Evolutionary conservation across 306 rosid genomes (phyloP), one percentile per base, ranked within the genome.

Genomic region (Arachis stenosperma): DNA sequence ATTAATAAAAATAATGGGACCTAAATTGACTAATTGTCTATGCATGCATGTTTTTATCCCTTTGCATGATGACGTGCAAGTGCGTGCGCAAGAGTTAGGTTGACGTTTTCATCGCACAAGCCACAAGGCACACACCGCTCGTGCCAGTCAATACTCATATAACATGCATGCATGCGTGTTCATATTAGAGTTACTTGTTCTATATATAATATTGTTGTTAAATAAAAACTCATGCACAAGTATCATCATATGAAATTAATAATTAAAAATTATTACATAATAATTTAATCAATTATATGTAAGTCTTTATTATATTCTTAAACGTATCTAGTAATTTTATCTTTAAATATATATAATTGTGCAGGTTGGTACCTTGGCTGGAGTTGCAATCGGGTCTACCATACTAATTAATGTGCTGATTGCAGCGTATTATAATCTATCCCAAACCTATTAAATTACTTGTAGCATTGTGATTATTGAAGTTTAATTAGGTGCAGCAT

Each of bases 361-460:
- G 46, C 83, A 94, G 98, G 77, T 94, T 40, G 98, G 98, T 27
- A 96, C 91, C 80, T 83, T 94, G 75, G 97, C 96, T 4, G 98
- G 98, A 9, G 76, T 90, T 47, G 97, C 97, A 3, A 75, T 93
- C 15, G 98, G 98, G 8, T 67, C 90, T 14, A 89, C 97, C 0
- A 79, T 93, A 58, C 88, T 93, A 30, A 84, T 93, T n/a, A 88
- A 90, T 59, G 97, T 89, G 52, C 44, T 91, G 77, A 80, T 91
- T 77, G 80, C 90, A 52, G 97, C 90, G 98, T 85, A 86, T 44
- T 22, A 13, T 22, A 13, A 17, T 57, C 54, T 10, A 61, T 66
- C 60, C 30, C 14, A 39, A 62, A 3, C 51, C 29, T 14, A 17
- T 15, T 27, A 36, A 72, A 22, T 22, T 22, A 22, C 27, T 22